Conservation (phyloP, 2,329 filamentous ascomycete genomes). For the Hypomyces rosellus region DNA sequence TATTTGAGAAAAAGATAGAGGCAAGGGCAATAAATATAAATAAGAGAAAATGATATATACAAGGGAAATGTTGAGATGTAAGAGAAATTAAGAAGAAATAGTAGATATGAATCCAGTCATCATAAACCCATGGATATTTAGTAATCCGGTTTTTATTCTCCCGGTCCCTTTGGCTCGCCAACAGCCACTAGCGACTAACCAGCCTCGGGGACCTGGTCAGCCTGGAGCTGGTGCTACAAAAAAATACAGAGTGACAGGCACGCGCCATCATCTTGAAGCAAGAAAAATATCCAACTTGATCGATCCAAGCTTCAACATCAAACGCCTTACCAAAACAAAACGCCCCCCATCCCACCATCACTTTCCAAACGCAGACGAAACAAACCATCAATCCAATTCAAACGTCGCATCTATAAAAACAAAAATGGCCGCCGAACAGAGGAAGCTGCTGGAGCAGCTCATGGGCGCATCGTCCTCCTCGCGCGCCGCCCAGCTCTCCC, state of each 20-base stretch:
- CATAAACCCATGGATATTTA: no score
- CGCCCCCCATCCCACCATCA: no score
- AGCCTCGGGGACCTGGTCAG: neutral
- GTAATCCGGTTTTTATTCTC: no score
- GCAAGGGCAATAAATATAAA: no score
- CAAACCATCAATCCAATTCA: neutral
- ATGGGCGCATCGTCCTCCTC: constrained; percentile 71
- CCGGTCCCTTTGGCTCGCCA: neutral
- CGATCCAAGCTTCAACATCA: neutral
- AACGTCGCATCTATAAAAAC: constrained; percentile 17
- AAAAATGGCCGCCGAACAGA: constrained; percentile 94
- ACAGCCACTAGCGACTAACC: neutral
- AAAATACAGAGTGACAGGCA: neutral
- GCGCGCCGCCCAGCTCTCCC: constrained; percentile 73
- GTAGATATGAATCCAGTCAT: no score
- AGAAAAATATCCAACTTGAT: neutral
- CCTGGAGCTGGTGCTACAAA: no score
- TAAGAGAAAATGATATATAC: no score
- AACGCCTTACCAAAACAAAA: no score
- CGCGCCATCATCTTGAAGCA: constrained; percentile 4
- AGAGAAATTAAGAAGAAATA: no score
- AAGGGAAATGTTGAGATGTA: no score
- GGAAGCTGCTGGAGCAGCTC: constrained; percentile 96
- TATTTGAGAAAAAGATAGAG: no score
- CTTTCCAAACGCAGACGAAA: neutral